phyloP scores from a whole-genome alignment of 129 eudicot genomes.

The Erigeron canadensis region DNA sequence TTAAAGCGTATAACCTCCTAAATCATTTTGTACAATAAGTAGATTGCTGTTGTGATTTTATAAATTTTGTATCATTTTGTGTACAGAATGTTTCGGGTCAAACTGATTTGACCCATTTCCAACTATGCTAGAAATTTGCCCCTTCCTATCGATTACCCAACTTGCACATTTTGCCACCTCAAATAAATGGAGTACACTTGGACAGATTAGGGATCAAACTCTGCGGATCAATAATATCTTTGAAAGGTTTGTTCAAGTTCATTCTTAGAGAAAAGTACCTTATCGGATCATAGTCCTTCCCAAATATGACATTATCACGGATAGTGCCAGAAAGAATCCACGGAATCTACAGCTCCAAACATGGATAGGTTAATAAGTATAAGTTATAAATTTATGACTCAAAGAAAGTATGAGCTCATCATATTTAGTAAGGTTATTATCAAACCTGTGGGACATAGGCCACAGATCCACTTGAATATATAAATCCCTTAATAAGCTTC shows the following conservation, averaged over 20 bases:
- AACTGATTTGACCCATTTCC: not conserved
- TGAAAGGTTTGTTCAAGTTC: not conserved
- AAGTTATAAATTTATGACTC: conserved; percentile 12
- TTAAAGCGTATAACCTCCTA: not conserved
- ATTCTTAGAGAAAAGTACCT: conserved; percentile 41
- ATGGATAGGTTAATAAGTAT: conserved; percentile 1
- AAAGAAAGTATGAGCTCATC: not conserved
- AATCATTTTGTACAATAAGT: not conserved
- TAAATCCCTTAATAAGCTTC: conserved; percentile 63
- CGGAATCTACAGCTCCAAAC: conserved; percentile 59
- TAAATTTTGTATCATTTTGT: not conserved
- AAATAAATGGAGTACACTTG: not conserved
- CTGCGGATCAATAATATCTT: conserved; percentile 4
- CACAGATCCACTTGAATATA: conserved; percentile 47
- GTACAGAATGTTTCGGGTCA: not conserved
- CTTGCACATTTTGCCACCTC: not conserved
- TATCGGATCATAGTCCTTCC: conserved; percentile 57
- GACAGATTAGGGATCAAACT: not conserved
- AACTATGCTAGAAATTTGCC: not conserved
- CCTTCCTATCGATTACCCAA: not conserved
- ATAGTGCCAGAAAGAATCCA: conserved; percentile 94
- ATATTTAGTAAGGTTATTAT: conserved; percentile 2
- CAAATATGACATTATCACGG: conserved; percentile 80
- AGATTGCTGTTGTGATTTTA: not conserved
- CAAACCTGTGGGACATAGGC: conserved; percentile 92